phyloP scores from a whole-genome alignment of 495 filamentous ascomycete genomes.

The Neurospora sp. region DNA sequence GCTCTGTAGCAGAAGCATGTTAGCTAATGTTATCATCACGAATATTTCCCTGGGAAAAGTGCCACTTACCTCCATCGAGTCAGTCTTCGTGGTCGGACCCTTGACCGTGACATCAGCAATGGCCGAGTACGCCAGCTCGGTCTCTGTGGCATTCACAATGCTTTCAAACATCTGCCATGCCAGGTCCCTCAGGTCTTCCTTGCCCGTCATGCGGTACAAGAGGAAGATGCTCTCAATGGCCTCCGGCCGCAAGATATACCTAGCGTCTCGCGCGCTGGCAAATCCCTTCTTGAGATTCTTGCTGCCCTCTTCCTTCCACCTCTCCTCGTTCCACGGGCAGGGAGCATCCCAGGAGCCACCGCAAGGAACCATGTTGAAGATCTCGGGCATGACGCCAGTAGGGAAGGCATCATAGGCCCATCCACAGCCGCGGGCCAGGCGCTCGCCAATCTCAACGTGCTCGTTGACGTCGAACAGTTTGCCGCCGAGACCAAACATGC shows the following conservation, averaged over 20 bases:
- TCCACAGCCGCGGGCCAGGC: constrained; percentile 75
- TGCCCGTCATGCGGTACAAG: constrained; percentile 53
- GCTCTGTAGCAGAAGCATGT: constrained; percentile 15
- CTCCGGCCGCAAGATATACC: constrained; percentile 64
- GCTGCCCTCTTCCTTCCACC: constrained; percentile 14
- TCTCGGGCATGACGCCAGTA: constrained; percentile 82
- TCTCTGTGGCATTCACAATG: constrained; percentile 34
- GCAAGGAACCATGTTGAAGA: constrained; percentile 52
- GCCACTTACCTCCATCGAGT: constrained; percentile 33
- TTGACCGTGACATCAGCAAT: constrained; percentile 29
- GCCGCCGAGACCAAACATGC: constrained; percentile 79
- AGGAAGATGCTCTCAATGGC: constrained; percentile 57
- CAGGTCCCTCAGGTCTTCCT: constrained; percentile 36
- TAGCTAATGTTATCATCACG: neutral
- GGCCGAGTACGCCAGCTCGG: constrained; percentile 36
- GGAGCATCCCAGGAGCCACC: constrained; percentile 22
- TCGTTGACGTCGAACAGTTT: constrained; percentile 57
- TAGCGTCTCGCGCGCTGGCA: constrained; percentile 39
- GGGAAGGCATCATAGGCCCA: constrained; percentile 74
- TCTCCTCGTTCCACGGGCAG: constrained; percentile 27
- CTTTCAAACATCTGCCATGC: constrained; percentile 50
- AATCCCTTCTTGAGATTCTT: constrained; percentile 55
- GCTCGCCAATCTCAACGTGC: constrained; percentile 62
- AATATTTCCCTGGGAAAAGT: neutral
- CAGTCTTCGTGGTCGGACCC: constrained; percentile 17